Evolutionary conservation across 177 flowering plant species (phyloP).

Genomic region (Vitis hybrid): DNA sequence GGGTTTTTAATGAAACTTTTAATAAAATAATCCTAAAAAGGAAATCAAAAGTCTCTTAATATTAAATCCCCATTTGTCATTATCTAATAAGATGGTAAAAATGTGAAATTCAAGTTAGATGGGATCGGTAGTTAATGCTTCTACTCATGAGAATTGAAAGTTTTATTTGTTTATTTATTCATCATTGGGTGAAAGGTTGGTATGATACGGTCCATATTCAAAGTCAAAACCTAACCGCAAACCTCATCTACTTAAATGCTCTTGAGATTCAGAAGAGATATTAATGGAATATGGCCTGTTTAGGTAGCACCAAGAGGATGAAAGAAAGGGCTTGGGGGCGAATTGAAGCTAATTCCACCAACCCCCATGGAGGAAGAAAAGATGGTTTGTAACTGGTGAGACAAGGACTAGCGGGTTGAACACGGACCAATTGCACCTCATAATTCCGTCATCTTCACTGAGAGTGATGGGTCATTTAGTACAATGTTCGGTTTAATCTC

Average conservation of each 20-base stretch:
- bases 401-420: slow-evolving; percentile 2
- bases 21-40: too few species aligned
- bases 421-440: neutral
- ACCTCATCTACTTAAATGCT: neutral
- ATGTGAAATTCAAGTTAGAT: too few species aligned
- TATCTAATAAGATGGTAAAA: too few species aligned
- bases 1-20: too few species aligned
- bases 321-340: neutral
- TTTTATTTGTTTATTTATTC: too few species aligned
- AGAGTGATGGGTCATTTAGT: neutral
- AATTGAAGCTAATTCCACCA: neutral
- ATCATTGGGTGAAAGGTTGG: too few species aligned
- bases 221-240: neutral
- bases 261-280: neutral
- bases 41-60: too few species aligned
- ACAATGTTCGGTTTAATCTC: too few species aligned
- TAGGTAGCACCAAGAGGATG: neutral
- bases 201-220: neutral
- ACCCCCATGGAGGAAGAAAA: neutral
- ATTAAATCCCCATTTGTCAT: too few species aligned
- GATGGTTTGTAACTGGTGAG: slow-evolving; percentile 3
- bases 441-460: neutral
- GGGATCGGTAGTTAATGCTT: too few species aligned
- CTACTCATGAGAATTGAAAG: too few species aligned
- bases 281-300: neutral